Percentiles rank a stretch among this genome's conserved stretches.
These are phyloP conservation scores for Cynanchum wilfordii DNA, from an alignment of 257 asterid genomes.

Conservation along the genomic window DNA sequence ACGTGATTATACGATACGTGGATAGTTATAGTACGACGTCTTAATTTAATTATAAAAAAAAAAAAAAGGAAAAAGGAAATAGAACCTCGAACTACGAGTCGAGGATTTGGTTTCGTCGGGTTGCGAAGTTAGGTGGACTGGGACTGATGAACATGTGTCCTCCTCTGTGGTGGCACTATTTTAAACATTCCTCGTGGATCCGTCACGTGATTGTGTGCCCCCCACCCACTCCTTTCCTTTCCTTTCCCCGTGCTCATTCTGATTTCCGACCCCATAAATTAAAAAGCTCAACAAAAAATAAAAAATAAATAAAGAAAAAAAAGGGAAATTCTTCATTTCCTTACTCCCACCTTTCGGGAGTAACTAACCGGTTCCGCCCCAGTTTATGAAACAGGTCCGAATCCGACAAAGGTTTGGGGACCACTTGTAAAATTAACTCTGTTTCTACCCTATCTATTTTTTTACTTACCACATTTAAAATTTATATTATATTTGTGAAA, in stretches of 20 bases:
- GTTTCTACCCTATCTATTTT: too few relatives aligned
- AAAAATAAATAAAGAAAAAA: too few relatives aligned
- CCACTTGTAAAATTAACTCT: too few relatives aligned
- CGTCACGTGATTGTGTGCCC: slow-evolving; percentile 22
- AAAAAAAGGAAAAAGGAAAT: too few relatives aligned
- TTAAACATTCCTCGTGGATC: slow-evolving; percentile 19
- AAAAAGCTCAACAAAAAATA: too few relatives aligned
- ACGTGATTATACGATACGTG: slow-evolving; percentile 19
- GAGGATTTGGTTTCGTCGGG: slow-evolving; percentile 17
- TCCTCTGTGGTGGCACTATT: slow-evolving; percentile 10
- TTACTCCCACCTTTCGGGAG: background rate
- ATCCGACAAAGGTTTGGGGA: too few relatives aligned
- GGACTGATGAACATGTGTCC: slow-evolving; percentile 10
- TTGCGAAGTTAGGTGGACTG: background rate
- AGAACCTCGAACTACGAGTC: slow-evolving; percentile 14
- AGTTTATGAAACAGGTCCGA: background rate
- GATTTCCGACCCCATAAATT: background rate
- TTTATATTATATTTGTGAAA: too few relatives aligned
- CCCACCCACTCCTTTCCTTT: background rate
- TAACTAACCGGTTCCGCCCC: background rate
- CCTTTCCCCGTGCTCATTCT: background rate
- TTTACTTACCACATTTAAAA: too few relatives aligned
- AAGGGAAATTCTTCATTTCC: background rate
- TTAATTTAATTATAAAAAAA: too few relatives aligned
- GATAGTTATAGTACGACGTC: background rate